Conservation (phyloP, 202 grass and related monocot species). For the Saccharum hybrid region DNA sequence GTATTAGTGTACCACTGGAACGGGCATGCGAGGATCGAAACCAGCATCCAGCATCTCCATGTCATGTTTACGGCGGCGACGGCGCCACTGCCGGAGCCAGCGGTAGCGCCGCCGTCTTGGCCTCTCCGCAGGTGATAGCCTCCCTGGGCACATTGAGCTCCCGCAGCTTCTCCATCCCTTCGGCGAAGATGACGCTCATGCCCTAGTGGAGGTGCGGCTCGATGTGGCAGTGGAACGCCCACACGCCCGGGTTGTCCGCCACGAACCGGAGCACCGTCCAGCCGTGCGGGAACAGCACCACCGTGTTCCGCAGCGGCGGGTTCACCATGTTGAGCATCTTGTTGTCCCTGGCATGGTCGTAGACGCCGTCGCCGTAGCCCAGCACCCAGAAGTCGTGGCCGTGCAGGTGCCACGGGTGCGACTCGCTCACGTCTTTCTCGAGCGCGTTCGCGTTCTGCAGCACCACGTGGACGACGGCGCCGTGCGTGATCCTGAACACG, state of each 20-base stretch:
- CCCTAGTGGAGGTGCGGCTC: conserved; percentile 83
- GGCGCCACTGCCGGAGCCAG: too few species aligned
- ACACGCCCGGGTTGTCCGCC: conserved; percentile 66
- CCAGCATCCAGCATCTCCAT: too few species aligned
- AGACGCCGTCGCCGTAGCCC: conserved; percentile 65
- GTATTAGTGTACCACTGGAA: too few species aligned
- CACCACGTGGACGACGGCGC: conserved; percentile 57
- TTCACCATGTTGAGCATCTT: not conserved
- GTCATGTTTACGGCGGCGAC: too few species aligned
- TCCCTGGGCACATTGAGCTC: too few species aligned
- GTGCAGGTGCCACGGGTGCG: conserved; percentile 80
- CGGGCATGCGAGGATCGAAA: too few species aligned
- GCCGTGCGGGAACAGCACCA: conserved; percentile 67
- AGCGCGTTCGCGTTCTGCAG: not conserved
- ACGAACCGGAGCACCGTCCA: conserved; percentile 65
- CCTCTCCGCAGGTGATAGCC: too few species aligned
- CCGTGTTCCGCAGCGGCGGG: conserved; percentile 76
- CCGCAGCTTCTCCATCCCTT: conserved; percentile 38
- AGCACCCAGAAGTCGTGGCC: conserved; percentile 86
- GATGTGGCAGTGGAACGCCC: conserved; percentile 90
- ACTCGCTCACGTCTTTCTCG: conserved; percentile 42
- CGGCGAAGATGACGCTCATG: conserved; percentile 71
- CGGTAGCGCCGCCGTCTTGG: too few species aligned
- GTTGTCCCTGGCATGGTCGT: not conserved
- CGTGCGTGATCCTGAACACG: conserved; percentile 50